These are phyloP conservation scores for Phytophthora macrochlamydospora DNA, from an alignment of 352 stramenopile species.

Conservation along the genomic window DNA sequence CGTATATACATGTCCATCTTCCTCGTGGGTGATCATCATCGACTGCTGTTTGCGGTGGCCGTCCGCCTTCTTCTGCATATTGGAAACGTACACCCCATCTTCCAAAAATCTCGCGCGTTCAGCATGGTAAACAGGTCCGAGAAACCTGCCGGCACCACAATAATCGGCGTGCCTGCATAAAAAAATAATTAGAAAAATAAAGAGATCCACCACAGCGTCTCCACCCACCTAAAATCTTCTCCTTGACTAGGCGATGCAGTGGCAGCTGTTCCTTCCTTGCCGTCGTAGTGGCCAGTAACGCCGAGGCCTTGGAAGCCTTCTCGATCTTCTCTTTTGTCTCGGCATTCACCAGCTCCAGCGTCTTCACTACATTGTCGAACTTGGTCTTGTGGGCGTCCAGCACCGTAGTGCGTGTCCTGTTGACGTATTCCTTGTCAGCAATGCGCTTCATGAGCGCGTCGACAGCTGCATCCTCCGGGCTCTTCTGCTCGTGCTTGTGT, in stretches of 20 bases:
- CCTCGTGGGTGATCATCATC: conserved; percentile 82
- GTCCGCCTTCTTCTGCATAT: conserved; percentile 88
- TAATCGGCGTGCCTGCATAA: conserved; percentile 82
- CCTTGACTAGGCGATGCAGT: conserved; percentile 68
- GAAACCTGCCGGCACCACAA: conserved; percentile 88
- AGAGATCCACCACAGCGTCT: not conserved
- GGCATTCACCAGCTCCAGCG: conserved; percentile 78
- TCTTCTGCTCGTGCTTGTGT: conserved; percentile 53
- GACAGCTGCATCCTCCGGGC: conserved; percentile 25
- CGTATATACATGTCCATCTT: conserved; percentile 80
- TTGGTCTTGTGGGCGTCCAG: conserved; percentile 80
- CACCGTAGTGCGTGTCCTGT: conserved; percentile 72
- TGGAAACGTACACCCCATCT: conserved; percentile 78
- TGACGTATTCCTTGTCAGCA: conserved; percentile 66
- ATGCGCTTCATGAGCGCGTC: conserved; percentile 71
- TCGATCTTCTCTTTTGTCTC: conserved; percentile 90
- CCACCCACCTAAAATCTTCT: conserved; percentile 69
- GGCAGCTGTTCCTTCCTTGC: conserved; percentile 70
- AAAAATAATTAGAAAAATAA: not conserved
- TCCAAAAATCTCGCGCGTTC: conserved; percentile 90
- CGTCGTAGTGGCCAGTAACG: conserved; percentile 46
- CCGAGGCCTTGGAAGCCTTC: conserved; percentile 74
- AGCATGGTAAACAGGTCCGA: conserved; percentile 90
- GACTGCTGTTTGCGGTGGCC: conserved; percentile 81
- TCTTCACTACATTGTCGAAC: conserved; percentile 85